Base-by-base conservation (phyloP, 1,284 basidiomycete species). In the Flammula alnicola region DNA sequence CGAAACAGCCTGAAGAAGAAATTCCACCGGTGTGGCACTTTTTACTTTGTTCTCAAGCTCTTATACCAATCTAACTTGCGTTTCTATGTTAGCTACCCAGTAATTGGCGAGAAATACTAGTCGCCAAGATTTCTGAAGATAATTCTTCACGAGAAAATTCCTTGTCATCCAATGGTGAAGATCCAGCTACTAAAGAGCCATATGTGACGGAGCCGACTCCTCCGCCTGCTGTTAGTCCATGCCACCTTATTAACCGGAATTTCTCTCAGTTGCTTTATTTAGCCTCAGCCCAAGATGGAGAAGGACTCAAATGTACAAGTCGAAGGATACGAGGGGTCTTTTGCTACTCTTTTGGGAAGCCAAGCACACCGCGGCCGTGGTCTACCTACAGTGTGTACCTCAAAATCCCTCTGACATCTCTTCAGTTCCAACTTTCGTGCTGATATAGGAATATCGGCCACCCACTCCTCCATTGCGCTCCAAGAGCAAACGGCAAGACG, bases 391-490 rank as follows among this genome's bases (percentile, higher is more conserved):
- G 45, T 47, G 17, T 19, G 20, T 22, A 33, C 9, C 11, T 26
- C 22, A 12, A 6, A 22, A 25, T 20, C 20, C 4, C 25, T 7
- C 22, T 27, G 12, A 26, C 9, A 26, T 11, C 25, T 27, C 9
- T 14, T 3, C 19, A 19, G 12, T 2, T 5, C 7, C 5, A 40
- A 22, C 17, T 22, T 44, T 16, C n/a, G n/a, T n/a, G n/a, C n/a
- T n/a, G n/a, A n/a, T 57, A 8, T 54, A 81, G 80, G 63, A 68
- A 35, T 81, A 78, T 60, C 73, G 80, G 17, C 79, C 81, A 33
- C 81, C 81, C 11, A 83, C 81, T 2, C 81, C 80, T 2, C 81
- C 80, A n/a, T 64, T 79, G 42, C 71, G 69, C 14, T 61, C 66
- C 2, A 57, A 62, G 17, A 69, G 67, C 50, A 26, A 40, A 17